Evolutionary conservation across 768 basidiomycete genomes (phyloP).

Genomic region (Mycena filopes): DNA sequence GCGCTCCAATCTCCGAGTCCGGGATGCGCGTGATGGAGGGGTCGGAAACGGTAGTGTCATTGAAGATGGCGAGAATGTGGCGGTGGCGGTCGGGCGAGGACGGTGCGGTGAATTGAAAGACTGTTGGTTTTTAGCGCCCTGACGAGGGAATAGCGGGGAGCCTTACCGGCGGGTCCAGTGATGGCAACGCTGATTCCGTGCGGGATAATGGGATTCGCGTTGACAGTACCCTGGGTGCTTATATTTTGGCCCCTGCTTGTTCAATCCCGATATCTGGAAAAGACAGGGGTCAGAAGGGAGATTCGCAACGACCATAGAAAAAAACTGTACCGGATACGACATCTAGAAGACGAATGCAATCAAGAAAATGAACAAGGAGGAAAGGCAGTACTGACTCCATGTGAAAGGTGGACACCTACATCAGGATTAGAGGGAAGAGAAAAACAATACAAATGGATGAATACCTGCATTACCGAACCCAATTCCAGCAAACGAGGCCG

Average conservation of each 20-base stretch:
- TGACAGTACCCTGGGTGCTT: slow-evolving; percentile 90
- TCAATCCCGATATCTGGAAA: slow-evolving; percentile 86
- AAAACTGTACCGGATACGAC: slow-evolving; percentile 28
- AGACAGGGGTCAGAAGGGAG: neutral
- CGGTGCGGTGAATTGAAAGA: slow-evolving; percentile 96
- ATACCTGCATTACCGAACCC: slow-evolving; percentile 96
- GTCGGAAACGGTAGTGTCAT: slow-evolving; percentile 68
- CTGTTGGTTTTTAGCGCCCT: slow-evolving; percentile 46
- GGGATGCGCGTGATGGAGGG: slow-evolving; percentile 78
- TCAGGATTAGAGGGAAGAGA: too few species aligned
- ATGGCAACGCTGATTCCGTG: slow-evolving; percentile 93
- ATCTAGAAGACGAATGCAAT: slow-evolving; percentile 18
- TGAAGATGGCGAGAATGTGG: slow-evolving; percentile 88
- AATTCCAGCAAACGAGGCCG: slow-evolving; percentile 94
- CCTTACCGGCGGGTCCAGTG: slow-evolving; percentile 85
- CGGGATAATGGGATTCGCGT: slow-evolving; percentile 91
- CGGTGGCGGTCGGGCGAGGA: slow-evolving; percentile 93
- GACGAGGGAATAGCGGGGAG: slow-evolving; percentile 27
- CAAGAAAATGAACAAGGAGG: neutral
- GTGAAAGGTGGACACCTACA: slow-evolving; percentile 91
- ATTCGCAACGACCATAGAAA: too few species aligned
- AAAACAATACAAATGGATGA: too few species aligned
- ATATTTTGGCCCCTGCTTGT: slow-evolving; percentile 94
- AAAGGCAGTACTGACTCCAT: slow-evolving; percentile 66
- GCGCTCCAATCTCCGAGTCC: slow-evolving; percentile 80